Evolutionary conservation across 1,284 basidiomycete species (phyloP).

Genomic region (Tylopilus orsonianus): DNA sequence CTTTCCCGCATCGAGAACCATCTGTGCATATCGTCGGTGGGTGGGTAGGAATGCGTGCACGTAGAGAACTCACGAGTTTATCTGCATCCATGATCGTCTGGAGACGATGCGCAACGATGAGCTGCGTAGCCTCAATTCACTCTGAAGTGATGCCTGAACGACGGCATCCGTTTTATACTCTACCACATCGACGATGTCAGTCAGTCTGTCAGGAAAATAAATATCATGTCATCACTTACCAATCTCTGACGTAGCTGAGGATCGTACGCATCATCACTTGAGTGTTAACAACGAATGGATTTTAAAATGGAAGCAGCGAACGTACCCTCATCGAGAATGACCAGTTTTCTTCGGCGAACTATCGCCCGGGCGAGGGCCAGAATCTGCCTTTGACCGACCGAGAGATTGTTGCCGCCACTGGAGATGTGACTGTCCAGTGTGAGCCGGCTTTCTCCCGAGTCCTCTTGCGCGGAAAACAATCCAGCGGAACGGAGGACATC

Average conservation of each 20-base stretch:
- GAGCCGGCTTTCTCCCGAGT: slow-evolving; percentile 41
- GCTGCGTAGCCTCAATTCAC: slow-evolving; percentile 51
- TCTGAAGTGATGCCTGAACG: slow-evolving; percentile 34
- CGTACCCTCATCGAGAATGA: slow-evolving; percentile 38
- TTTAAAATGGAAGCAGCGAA: slow-evolving; percentile 4
- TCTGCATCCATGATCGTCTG: slow-evolving; percentile 72
- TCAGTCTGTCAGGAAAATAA: background rate
- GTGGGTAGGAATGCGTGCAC: slow-evolving; percentile 22
- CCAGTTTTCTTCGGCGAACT: slow-evolving; percentile 29
- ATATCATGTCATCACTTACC: slow-evolving; percentile 7
- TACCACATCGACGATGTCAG: background rate
- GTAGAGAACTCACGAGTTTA: slow-evolving; percentile 38
- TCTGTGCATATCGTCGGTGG: slow-evolving; percentile 15
- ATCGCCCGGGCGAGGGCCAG: slow-evolving; percentile 44
- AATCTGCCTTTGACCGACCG: slow-evolving; percentile 73
- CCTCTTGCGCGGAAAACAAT: slow-evolving; percentile 50
- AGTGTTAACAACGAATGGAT: background rate
- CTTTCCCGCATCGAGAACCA: slow-evolving; percentile 39
- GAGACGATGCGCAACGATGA: slow-evolving; percentile 68
- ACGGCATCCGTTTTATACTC: slow-evolving; percentile 32
- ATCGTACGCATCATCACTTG: background rate
- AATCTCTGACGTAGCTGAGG: slow-evolving; percentile 39
- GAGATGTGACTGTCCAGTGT: slow-evolving; percentile 44
- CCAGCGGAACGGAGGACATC: slow-evolving; percentile 56
- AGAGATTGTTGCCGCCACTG: slow-evolving; percentile 63